phyloP scores from a whole-genome alignment of 78 protist genomes.

The Isochrysis galbana region DNA sequence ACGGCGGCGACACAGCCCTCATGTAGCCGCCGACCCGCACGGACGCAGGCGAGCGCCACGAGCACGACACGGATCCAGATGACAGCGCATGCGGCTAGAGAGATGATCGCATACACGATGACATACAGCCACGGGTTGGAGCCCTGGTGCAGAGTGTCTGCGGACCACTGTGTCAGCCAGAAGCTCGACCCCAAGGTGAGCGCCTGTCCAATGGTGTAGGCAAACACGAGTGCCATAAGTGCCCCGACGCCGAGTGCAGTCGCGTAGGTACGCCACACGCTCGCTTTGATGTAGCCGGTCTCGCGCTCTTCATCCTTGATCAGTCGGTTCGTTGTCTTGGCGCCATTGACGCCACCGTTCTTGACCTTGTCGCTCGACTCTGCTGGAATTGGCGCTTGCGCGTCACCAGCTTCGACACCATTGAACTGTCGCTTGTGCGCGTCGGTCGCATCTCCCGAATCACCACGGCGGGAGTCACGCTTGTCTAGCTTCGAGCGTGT shows the following conservation, averaged over 20 bases:
- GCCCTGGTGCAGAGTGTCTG: background rate
- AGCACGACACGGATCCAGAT: background rate
- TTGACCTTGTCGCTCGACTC: too few species aligned
- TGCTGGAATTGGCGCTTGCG: too few species aligned
- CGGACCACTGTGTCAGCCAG: conserved; percentile 42
- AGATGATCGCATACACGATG: conserved; percentile 9
- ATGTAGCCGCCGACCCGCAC: conserved; percentile 38
- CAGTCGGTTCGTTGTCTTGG: background rate
- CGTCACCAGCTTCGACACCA: too few species aligned
- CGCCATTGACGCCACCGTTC: background rate
- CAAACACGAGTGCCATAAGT: background rate
- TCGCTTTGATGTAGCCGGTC: background rate
- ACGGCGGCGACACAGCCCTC: background rate
- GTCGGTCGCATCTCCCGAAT: too few species aligned
- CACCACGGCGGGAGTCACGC: too few species aligned
- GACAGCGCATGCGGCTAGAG: background rate
- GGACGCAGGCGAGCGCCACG: background rate
- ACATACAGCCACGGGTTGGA: conserved; percentile 15
- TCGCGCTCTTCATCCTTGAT: conserved; percentile 19
- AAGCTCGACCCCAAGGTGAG: background rate
- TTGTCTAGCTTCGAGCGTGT: too few species aligned
- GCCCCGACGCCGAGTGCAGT: background rate
- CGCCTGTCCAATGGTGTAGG: background rate
- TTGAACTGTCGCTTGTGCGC: too few species aligned
- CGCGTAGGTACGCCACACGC: conserved; percentile 26